Percentiles rank a stretch among this genome's conserved stretches.
These are phyloP conservation scores for Geoglossum glabrum DNA, from an alignment of 495 filamentous ascomycete genomes.

Conservation along the genomic window DNA sequence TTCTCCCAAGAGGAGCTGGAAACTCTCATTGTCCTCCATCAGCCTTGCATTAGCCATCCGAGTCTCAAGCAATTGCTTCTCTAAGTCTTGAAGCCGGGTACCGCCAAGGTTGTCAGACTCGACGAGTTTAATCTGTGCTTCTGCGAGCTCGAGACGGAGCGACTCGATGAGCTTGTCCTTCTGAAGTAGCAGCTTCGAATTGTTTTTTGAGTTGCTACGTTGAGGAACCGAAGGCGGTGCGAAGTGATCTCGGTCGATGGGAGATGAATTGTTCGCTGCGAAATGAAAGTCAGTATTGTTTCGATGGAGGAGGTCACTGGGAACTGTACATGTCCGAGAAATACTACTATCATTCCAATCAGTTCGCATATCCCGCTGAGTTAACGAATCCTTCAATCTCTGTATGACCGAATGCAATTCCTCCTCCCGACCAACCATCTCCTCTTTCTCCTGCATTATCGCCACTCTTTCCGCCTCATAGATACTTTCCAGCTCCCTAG, in stretches of 20 bases:
- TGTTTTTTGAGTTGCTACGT: conserved; percentile 64
- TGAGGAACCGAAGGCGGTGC: conserved; percentile 70
- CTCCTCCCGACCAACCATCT: conserved; percentile 62
- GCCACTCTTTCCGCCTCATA: conserved; percentile 78
- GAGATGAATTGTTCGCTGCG: conserved; percentile 8
- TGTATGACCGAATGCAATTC: conserved; percentile 78
- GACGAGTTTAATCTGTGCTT: conserved; percentile 85
- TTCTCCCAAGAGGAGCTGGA: conserved; percentile 80
- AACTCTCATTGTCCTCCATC: conserved; percentile 98
- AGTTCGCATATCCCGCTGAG: conserved; percentile 40
- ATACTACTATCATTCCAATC: conserved; percentile 41
- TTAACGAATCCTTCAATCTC: conserved; percentile 69
- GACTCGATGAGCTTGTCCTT: conserved; percentile 94
- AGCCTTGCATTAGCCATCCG: conserved; percentile 85
- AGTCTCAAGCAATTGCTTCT: conserved; percentile 70
- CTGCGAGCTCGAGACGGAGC: conserved; percentile 74
- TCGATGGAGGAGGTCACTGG: conserved; percentile 3
- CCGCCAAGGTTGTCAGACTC: conserved; percentile 87
- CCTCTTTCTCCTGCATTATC: conserved; percentile 78
- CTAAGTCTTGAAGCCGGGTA: conserved; percentile 63
- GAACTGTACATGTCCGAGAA: conserved; percentile 46
- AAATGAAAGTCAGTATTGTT: conserved; percentile 1
- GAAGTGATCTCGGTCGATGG: conserved; percentile 43
- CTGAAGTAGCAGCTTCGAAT: conserved; percentile 70
- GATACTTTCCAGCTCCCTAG: conserved; percentile 70